A percentile compares a stretch with the other conserved stretches of the same genome.
Evolutionary conservation across 1,139 yeast species (phyloP).

Genomic region (Blastobotrys petasosporus): DNA sequence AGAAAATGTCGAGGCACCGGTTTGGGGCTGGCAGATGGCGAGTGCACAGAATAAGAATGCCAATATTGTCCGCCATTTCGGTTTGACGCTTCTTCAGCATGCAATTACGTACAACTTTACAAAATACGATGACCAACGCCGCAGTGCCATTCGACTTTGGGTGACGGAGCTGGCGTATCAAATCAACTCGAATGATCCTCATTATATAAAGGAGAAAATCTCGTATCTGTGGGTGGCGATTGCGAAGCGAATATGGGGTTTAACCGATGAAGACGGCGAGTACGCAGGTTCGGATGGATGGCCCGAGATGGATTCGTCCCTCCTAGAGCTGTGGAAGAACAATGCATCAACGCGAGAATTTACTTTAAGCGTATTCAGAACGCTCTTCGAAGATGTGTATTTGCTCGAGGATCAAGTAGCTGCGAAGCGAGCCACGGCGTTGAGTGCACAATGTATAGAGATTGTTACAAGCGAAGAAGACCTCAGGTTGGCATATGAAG

Average conservation of each 20-base stretch:
- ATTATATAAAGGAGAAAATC: slow-evolving; percentile 80
- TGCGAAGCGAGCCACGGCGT: slow-evolving; percentile 65
- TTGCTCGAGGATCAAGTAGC: slow-evolving; percentile 88
- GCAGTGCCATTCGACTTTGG: slow-evolving; percentile 73
- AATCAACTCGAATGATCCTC: slow-evolving; percentile 65
- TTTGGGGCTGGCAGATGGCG: slow-evolving; percentile 88
- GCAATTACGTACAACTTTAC: slow-evolving; percentile 56
- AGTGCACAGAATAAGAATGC: slow-evolving; percentile 55
- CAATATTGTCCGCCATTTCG: slow-evolving; percentile 81
- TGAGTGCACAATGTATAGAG: slow-evolving; percentile 79
- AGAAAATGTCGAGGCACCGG: slow-evolving; percentile 74
- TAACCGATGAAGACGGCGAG: slow-evolving; percentile 19
- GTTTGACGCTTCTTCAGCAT: slow-evolving; percentile 70
- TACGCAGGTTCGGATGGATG: slow-evolving; percentile 54
- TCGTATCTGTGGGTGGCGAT: slow-evolving; percentile 89
- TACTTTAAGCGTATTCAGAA: slow-evolving; percentile 69
- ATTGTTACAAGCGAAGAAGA: slow-evolving; percentile 68
- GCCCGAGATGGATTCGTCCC: slow-evolving; percentile 78
- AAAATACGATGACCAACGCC: slow-evolving; percentile 56
- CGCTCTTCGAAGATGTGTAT: slow-evolving; percentile 91
- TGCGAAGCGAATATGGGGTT: slow-evolving; percentile 93
- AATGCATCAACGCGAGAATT: slow-evolving; percentile 62
- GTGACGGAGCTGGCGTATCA: slow-evolving; percentile 67
- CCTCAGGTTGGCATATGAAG: slow-evolving; percentile 62
- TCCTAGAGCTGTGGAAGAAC: slow-evolving; percentile 68